These are phyloP conservation scores for Cicer chorassanicum DNA, from an alignment of 306 rosid genomes.

Conservation along the genomic window DNA sequence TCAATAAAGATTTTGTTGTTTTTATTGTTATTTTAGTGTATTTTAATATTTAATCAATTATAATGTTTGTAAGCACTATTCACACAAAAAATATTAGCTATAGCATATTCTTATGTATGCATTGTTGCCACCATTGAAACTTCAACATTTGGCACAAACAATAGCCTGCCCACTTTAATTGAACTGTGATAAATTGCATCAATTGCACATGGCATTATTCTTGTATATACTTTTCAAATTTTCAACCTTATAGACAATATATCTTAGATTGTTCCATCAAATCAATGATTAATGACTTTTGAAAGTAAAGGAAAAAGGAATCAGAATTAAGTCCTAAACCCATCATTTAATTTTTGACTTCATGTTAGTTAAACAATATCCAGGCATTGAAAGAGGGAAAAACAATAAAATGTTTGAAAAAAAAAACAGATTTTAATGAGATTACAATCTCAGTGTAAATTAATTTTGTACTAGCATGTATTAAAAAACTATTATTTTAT, in stretches of 20 bases:
- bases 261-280: slow-evolving; percentile 42
- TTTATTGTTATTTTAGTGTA: neutral
- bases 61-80: neutral
- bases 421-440: too few relatives aligned
- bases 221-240: slow-evolving; percentile 2
- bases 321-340: slow-evolving; percentile 19
- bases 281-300: slow-evolving; percentile 25
- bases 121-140: slow-evolving; percentile 22
- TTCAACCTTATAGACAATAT: slow-evolving; percentile 38
- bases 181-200: slow-evolving; percentile 39
- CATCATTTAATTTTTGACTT: slow-evolving; percentile 44
- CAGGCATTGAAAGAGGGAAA: neutral
- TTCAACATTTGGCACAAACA: slow-evolving; percentile 32
- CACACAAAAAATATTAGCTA: neutral
- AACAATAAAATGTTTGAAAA: neutral
- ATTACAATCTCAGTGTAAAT: too few relatives aligned
- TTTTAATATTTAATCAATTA: neutral
- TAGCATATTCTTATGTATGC: neutral
- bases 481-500: too few relatives aligned
- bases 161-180: slow-evolving; percentile 26
- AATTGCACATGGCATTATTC: slow-evolving; percentile 51
- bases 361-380: slow-evolving; percentile 41
- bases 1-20: neutral
- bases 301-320: slow-evolving; percentile 26
- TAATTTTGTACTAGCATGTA: too few relatives aligned